Conservation (phyloP, 2,329 filamentous ascomycete species). For the Beauveria medogensis region DNA sequence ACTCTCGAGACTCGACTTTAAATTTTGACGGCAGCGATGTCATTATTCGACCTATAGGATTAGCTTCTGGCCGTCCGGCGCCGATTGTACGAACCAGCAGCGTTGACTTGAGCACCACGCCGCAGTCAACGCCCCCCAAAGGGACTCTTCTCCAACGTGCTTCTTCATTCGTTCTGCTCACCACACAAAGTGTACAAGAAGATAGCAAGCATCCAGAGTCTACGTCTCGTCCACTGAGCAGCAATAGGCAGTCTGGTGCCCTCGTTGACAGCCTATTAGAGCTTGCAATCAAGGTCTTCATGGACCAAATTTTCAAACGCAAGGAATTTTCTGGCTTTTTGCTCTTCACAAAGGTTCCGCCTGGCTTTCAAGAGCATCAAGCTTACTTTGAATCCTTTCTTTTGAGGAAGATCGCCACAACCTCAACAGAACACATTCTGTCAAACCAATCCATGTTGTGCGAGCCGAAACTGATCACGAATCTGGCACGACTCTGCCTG, state of each 20-base stretch:
- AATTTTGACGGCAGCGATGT: slow-evolving; percentile 83
- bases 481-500: slow-evolving; percentile 70
- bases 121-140: slow-evolving; percentile 36
- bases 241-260: slow-evolving; percentile 35
- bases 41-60: slow-evolving; percentile 63
- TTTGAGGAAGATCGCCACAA: slow-evolving; percentile 63
- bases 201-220: slow-evolving; percentile 39
- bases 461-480: slow-evolving; percentile 79
- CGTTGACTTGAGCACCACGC: slow-evolving; percentile 41
- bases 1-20: slow-evolving; percentile 69
- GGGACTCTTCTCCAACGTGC: slow-evolving; percentile 65
- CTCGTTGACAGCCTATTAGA: slow-evolving; percentile 71
- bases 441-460: slow-evolving; percentile 63
- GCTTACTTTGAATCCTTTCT: slow-evolving; percentile 92
- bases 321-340: slow-evolving; percentile 89
- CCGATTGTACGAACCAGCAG: slow-evolving; percentile 69
- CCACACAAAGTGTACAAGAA: slow-evolving; percentile 49
- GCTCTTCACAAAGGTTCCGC: slow-evolving; percentile 78
- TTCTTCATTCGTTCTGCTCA: slow-evolving; percentile 87
- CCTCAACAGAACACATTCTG: slow-evolving; percentile 62
- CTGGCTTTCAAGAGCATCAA: slow-evolving; percentile 89
- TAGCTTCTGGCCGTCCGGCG: slow-evolving; percentile 48
- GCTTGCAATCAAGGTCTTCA: slow-evolving; percentile 70
- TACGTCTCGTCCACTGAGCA: slow-evolving; percentile 31
- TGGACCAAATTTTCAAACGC: slow-evolving; percentile 74